Conservation (phyloP, 768 basidiomycete genomes). For the Coprinopsis strossmayeri region DNA sequence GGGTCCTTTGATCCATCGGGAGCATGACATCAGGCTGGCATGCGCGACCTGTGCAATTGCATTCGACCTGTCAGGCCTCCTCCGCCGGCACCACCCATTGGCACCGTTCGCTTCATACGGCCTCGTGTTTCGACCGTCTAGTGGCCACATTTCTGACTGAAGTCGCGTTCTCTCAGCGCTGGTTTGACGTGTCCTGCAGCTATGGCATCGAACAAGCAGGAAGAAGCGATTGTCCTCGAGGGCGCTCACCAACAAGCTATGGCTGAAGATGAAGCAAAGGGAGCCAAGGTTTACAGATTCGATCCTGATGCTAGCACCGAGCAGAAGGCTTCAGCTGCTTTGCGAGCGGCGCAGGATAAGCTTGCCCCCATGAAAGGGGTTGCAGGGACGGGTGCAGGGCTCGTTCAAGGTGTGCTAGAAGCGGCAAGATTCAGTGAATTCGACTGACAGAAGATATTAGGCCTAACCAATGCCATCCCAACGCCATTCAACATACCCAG, state of each 20-base stretch:
- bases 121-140: background rate
- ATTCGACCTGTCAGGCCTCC: too few species aligned
- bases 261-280: background rate
- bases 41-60: too few species aligned
- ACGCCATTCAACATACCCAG: conserved; percentile 15
- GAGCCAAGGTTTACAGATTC: conserved; percentile 54
- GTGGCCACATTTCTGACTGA: background rate
- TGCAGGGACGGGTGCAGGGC: conserved; percentile 5
- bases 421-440: conserved; percentile 22
- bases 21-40: too few species aligned
- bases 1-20: too few species aligned
- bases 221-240: background rate
- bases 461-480: too few species aligned
- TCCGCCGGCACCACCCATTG: too few species aligned
- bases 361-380: conserved; percentile 32
- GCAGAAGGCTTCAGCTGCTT: conserved; percentile 57
- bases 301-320: conserved; percentile 67
- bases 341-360: conserved; percentile 46
- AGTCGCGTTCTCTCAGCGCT: too few species aligned
- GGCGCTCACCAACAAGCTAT: background rate
- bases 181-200: too few species aligned
- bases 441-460: too few species aligned
- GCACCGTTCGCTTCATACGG: too few species aligned
- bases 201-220: background rate
- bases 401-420: conserved; percentile 14